phyloP scores from a whole-genome alignment of 495 filamentous ascomycete species.

The Neurospora sublineolata region DNA sequence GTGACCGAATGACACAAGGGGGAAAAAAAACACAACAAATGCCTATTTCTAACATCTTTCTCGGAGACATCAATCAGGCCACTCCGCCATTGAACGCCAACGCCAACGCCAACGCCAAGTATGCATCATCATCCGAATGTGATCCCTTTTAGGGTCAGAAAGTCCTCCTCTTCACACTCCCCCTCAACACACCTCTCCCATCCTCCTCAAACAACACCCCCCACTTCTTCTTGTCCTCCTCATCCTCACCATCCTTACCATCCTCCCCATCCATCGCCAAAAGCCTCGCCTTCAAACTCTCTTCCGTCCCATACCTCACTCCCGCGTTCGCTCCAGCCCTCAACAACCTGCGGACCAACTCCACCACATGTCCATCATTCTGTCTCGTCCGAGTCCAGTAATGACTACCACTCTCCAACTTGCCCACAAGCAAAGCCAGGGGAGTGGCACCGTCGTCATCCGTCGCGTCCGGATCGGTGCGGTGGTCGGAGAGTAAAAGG shows the following conservation, averaged over 20 bases:
- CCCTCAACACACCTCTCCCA: neutral
- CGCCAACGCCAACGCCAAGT: too few relatives aligned
- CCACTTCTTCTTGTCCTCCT: neutral
- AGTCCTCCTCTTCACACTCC: neutral
- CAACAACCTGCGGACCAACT: slow-evolving; percentile 1
- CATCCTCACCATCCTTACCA: too few relatives aligned
- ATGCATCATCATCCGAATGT: too few relatives aligned
- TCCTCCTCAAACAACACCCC: neutral
- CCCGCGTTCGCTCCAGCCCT: slow-evolving; percentile 1
- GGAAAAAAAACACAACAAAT: neutral
- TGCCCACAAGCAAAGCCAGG: neutral
- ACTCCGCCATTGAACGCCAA: too few relatives aligned
- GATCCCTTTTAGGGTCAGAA: neutral
- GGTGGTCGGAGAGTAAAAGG: neutral
- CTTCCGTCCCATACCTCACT: neutral
- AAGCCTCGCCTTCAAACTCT: neutral
- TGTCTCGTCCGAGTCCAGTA: too few relatives aligned
- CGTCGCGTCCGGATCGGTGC: slow-evolving; percentile 6
- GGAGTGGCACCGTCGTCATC: slow-evolving; percentile 5
- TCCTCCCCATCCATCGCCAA: neutral
- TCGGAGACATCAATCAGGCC: too few relatives aligned
- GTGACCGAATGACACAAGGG: neutral
- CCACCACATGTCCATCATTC: neutral
- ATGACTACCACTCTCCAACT: neutral
- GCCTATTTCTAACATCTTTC: too few relatives aligned